phyloP scores from a whole-genome alignment of 1,139 yeast genomes.

The Scheffersomyces quercinus region DNA sequence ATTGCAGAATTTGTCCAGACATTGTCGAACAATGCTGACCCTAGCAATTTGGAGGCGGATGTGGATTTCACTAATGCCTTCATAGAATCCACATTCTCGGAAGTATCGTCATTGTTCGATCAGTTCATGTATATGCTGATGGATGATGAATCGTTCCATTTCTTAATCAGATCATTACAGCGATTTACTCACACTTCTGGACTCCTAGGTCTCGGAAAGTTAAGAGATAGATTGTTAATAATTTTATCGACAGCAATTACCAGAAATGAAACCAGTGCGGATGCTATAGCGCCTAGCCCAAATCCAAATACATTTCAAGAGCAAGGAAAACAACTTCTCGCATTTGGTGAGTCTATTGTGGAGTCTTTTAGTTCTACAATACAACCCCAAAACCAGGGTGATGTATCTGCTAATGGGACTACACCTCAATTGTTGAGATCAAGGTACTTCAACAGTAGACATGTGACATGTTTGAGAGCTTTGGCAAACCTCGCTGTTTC shows the following conservation, averaged over 20 bases:
- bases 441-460: conserved; percentile 57
- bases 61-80: conserved; percentile 42
- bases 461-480: conserved; percentile 78
- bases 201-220: conserved; percentile 52
- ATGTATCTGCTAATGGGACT: not conserved
- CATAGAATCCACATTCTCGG: conserved; percentile 45
- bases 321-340: conserved; percentile 37
- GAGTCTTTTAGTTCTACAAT: conserved; percentile 52
- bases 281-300: not conserved
- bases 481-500: conserved; percentile 74
- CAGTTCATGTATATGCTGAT: conserved; percentile 62
- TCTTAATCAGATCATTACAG: conserved; percentile 69
- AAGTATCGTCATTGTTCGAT: conserved; percentile 48
- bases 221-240: conserved; percentile 61
- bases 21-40: conserved; percentile 29
- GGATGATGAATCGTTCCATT: conserved; percentile 67
- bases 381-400: conserved; percentile 2
- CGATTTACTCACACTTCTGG: conserved; percentile 83
- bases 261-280: conserved; percentile 26
- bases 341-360: conserved; percentile 63
- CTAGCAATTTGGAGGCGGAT: conserved; percentile 30
- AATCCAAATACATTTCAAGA: conserved; percentile 17
- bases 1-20: conserved; percentile 56
- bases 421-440: conserved; percentile 16
- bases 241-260: conserved; percentile 59